phyloP scores from a whole-genome alignment of 306 rosid genomes.

The Pueraria montana region DNA sequence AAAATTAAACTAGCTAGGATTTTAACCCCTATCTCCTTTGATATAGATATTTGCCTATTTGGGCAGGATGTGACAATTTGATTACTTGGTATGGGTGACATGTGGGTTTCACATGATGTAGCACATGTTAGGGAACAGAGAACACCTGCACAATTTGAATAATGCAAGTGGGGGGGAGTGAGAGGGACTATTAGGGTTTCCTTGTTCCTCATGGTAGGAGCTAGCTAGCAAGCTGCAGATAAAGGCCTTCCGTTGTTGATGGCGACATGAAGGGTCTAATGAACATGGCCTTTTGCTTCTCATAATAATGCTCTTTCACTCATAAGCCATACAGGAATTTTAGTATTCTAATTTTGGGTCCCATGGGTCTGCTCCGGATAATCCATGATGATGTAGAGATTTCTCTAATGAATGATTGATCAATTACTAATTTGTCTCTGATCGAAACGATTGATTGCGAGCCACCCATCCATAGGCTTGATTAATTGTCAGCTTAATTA shows the following conservation, averaged over 20 bases:
- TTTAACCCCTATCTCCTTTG: not conserved
- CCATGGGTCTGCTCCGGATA: slow-evolving; percentile 49
- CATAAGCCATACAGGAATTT: slow-evolving; percentile 52
- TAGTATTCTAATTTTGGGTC: slow-evolving; percentile 56
- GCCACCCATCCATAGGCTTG: slow-evolving; percentile 4
- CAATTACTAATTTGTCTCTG: slow-evolving; percentile 51
- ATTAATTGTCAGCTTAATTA: slow-evolving; percentile 5
- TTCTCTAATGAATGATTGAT: slow-evolving; percentile 55
- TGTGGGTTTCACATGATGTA: slow-evolving; percentile 88
- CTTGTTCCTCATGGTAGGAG: slow-evolving; percentile 36
- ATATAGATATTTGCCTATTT: not conserved
- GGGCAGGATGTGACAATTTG: slow-evolving; percentile 50
- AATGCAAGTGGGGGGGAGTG: slow-evolving; percentile 7
- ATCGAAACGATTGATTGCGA: slow-evolving; percentile 22
- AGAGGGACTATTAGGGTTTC: slow-evolving; percentile 44
- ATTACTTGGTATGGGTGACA: slow-evolving; percentile 79
- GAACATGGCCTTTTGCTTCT: slow-evolving; percentile 63
- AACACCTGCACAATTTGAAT: slow-evolving; percentile 69
- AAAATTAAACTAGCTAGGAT: not conserved
- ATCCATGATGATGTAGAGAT: slow-evolving; percentile 42
- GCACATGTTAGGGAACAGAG: slow-evolving; percentile 78
- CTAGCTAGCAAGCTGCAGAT: slow-evolving; percentile 56
- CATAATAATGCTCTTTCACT: slow-evolving; percentile 54
- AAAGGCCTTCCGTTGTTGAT: slow-evolving; percentile 45
- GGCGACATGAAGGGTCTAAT: slow-evolving; percentile 71